These are phyloP conservation scores for Solanum virginianum DNA, from an alignment of 257 asterid species.

Conservation along the genomic window DNA sequence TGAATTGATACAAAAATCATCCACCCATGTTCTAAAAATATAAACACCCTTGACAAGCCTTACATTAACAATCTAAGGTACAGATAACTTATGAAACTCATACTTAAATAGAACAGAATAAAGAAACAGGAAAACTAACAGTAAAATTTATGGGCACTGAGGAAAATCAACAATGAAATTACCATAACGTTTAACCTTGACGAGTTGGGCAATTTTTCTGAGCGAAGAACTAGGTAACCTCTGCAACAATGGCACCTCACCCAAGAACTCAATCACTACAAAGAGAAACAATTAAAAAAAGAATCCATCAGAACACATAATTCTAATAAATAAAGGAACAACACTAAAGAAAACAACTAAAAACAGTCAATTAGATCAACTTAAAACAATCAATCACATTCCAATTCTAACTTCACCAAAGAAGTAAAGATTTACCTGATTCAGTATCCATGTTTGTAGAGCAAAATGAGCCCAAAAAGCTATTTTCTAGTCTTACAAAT, in stretches of 20 bases:
- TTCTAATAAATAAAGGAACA: no score
- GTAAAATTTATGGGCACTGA: neutral
- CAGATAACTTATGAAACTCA: neutral
- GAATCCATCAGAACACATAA: no score
- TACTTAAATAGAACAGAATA: neutral
- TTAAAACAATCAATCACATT: neutral
- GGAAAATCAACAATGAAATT: neutral
- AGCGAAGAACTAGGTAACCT: constrained; percentile 73
- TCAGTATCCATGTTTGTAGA: neutral
- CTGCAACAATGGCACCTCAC: constrained; percentile 86
- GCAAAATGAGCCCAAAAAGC: neutral
- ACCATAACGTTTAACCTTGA: constrained; percentile 57
- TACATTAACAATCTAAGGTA: neutral
- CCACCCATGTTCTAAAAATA: no score
- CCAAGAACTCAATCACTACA: constrained; percentile 82
- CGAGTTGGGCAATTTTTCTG: constrained; percentile 56
- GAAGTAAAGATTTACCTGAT: neutral
- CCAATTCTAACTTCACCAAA: neutral
- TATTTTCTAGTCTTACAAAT: neutral
- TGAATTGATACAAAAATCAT: no score
- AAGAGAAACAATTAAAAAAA: neutral
- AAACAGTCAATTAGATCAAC: neutral
- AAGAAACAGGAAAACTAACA: neutral
- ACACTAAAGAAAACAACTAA: neutral
- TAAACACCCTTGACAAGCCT: neutral